phyloP scores from a whole-genome alignment of 345 rosid species.

The Diplotaxis tenuifolia region DNA sequence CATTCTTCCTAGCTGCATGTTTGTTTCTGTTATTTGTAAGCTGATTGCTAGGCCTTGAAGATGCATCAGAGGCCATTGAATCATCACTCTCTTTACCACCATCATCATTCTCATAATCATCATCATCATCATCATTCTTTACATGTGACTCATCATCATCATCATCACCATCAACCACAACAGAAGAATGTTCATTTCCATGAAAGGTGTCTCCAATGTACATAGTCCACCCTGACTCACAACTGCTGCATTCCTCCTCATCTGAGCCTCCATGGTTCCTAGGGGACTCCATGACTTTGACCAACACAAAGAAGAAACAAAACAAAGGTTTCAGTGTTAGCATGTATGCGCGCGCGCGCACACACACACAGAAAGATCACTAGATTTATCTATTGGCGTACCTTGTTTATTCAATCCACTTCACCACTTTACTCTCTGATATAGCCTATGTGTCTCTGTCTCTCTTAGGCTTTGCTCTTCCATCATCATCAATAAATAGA shows the following conservation, averaged over 20 bases:
- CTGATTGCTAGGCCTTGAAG: conserved; percentile 61
- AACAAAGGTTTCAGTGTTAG: conserved; percentile 5
- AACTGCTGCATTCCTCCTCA: conserved; percentile 43
- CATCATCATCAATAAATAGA: conserved; percentile 38
- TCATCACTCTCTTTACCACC: conserved; percentile 52
- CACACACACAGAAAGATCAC: neutral
- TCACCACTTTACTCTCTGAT: conserved; percentile 31
- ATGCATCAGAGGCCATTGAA: conserved; percentile 76
- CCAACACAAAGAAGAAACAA: conserved; percentile 20
- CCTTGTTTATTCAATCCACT: conserved; percentile 25
- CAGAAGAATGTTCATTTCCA: conserved; percentile 31
- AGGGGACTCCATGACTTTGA: conserved; percentile 50
- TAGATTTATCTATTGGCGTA: conserved; percentile 5
- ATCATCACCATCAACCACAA: conserved; percentile 28
- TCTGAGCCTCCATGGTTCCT: conserved; percentile 32
- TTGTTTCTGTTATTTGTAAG: conserved; percentile 30
- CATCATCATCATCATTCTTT: conserved; percentile 21
- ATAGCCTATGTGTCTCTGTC: conserved; percentile 25
- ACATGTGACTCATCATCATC: conserved; percentile 19
- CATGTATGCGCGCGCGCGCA: neutral
- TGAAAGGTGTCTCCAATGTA: conserved; percentile 50
- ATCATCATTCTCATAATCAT: conserved; percentile 18
- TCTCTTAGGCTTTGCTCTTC: conserved; percentile 36
- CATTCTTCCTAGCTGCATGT: no score
- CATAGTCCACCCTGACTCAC: conserved; percentile 69